A percentile compares a stretch with the other conserved stretches of the same genome.
These are phyloP conservation scores for Schrenkiella parvula DNA, from an alignment of 345 rosid genomes.

Conservation along the genomic window DNA sequence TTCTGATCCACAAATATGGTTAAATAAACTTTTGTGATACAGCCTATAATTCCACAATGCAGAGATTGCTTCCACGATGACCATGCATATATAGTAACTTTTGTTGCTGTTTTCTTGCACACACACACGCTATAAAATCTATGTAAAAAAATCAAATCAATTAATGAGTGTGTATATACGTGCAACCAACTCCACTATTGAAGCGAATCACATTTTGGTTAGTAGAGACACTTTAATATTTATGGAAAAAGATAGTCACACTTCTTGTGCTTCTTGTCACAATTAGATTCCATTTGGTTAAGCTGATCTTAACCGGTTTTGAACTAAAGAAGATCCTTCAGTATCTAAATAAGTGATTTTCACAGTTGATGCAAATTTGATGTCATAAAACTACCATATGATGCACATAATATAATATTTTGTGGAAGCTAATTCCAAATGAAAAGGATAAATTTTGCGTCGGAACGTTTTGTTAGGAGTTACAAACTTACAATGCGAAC, in stretches of 20 bases:
- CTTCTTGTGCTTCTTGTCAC: background rate
- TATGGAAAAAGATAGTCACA: background rate
- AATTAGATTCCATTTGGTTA: too few relatives aligned
- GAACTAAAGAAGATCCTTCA: too few relatives aligned
- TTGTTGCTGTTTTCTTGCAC: background rate
- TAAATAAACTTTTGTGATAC: background rate
- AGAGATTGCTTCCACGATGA: background rate
- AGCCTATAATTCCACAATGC: background rate
- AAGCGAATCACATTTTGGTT: constrained; percentile 14
- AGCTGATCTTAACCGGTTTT: too few relatives aligned
- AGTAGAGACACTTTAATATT: constrained; percentile 2
- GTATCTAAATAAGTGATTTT: too few relatives aligned
- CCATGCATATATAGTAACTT: background rate
- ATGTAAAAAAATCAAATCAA: background rate
- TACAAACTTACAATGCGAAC: too few relatives aligned
- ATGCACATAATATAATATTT: too few relatives aligned
- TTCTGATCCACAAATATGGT: background rate
- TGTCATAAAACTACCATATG: too few relatives aligned
- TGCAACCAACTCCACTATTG: constrained; percentile 9
- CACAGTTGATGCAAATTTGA: too few relatives aligned
- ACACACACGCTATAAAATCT: background rate
- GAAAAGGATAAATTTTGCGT: too few relatives aligned
- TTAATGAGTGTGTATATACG: background rate
- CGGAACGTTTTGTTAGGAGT: too few relatives aligned
- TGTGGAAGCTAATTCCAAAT: too few relatives aligned